phyloP scores from a whole-genome alignment of 805 yeast species.

The Candida corydali region DNA sequence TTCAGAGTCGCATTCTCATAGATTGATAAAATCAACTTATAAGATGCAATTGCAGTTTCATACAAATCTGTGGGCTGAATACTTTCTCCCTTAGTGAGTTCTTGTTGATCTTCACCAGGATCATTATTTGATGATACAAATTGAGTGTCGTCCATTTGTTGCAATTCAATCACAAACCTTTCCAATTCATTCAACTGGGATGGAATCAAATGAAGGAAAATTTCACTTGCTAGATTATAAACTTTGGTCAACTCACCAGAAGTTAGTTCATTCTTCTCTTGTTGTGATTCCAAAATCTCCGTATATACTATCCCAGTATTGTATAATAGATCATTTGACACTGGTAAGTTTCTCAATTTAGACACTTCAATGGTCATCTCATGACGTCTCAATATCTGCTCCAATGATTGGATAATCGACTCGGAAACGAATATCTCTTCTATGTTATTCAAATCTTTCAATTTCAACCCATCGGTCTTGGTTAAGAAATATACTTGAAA shows the following conservation, averaged over 20 bases:
- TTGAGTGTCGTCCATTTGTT: slow-evolving; percentile 9
- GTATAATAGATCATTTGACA: slow-evolving; percentile 42
- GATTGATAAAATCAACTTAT: slow-evolving; percentile 25
- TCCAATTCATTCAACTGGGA: slow-evolving; percentile 24
- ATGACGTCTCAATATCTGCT: slow-evolving; percentile 32
- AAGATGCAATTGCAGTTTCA: slow-evolving; percentile 28
- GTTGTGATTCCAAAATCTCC: slow-evolving; percentile 40
- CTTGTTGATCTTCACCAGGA: slow-evolving; percentile 3
- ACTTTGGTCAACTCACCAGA: slow-evolving; percentile 13
- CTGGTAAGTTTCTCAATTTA: slow-evolving; percentile 10
- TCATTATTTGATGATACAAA: neutral
- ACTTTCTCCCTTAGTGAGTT: slow-evolving; percentile 19
- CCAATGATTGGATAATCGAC: slow-evolving; percentile 39
- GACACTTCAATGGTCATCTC: slow-evolving; percentile 28
- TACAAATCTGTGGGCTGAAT: slow-evolving; percentile 34
- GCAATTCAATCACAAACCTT: slow-evolving; percentile 21
- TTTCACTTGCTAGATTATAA: slow-evolving; percentile 14
- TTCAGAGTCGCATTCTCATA: slow-evolving; percentile 19
- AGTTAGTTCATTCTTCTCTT: slow-evolving; percentile 16
- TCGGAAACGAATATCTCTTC: slow-evolving; percentile 27
- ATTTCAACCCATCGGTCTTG: slow-evolving; percentile 43
- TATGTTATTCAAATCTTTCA: slow-evolving; percentile 25
- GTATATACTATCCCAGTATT: slow-evolving; percentile 46
- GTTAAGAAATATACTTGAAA: slow-evolving; percentile 55
- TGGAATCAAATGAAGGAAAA: slow-evolving; percentile 23